Base-by-base conservation (phyloP, 306 rosid genomes). In the Arachis hypogaea region DNA sequence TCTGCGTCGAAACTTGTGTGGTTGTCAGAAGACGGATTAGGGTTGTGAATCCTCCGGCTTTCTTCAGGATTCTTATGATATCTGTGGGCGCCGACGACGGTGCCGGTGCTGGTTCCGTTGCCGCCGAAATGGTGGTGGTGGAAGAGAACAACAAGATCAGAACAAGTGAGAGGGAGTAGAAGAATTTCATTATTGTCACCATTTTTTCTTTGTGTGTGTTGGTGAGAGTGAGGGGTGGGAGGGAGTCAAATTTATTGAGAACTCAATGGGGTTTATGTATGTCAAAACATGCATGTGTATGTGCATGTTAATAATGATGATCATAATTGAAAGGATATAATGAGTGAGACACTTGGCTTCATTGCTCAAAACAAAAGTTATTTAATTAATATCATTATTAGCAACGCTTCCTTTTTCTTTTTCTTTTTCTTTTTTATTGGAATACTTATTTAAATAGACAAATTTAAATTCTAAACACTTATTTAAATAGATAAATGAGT, bases 51-150 rank as follows among this genome's bases (percentile, higher is more conserved):
- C 86, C 88, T 11, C 91, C 88, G 0, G 89, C 88, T 62, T 88
- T 90, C 40, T 84, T 88, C 0, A 90, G 85, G 77, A 88, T 82
- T 71, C 86, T 79, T 65, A 83, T 77, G 30, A 88, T 65, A 41
- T 86, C 89, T n/a, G 87, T 84, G 1, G 96, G 91, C n/a, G 85
- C 81, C 7, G 82, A 80, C 3, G 89, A 68, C 0, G 86, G 87
- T 65, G 86, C 54, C 5, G 93, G 93, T 0, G 91, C 87, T 3
- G 89, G 78, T 7, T 77, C 22, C 63, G 80, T 89, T 2, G 85
- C 85, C 55, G 65, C 38, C 4, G 38, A 33, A 33, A 33, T 82
- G 12, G 71, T 65, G 51, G 38, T 10, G 51, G 75, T 54, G 36
- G 59, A 47, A 70, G 66, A 22, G 49, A 12, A 50, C 38, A 86